phyloP scores from a whole-genome alignment of 805 yeast species.

The Candida koratica region DNA sequence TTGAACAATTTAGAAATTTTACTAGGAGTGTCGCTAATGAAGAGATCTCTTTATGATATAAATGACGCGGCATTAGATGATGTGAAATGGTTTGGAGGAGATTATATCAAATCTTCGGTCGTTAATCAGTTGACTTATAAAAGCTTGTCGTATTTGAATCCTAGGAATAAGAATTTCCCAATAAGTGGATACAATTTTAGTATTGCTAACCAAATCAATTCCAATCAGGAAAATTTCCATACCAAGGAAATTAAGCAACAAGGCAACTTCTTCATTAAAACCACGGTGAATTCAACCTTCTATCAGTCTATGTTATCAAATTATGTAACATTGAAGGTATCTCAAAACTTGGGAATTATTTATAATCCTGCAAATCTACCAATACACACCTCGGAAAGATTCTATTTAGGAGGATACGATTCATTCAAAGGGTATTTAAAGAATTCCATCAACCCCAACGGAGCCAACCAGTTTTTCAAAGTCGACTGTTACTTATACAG shows the following conservation, averaged over 20 bases:
- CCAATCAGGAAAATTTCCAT: conserved; percentile 28
- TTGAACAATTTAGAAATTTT: conserved; percentile 22
- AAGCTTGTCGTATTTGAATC: conserved; percentile 21
- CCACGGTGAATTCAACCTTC: conserved; percentile 25
- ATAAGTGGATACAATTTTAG: conserved; percentile 58
- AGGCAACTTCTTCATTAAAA: conserved; percentile 29
- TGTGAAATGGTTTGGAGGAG: conserved; percentile 30
- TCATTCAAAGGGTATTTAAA: conserved; percentile 67
- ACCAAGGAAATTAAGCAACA: conserved; percentile 12
- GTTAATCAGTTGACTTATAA: conserved; percentile 24
- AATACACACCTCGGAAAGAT: conserved; percentile 71
- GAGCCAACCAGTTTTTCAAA: conserved; percentile 63
- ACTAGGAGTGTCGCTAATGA: conserved; percentile 57
- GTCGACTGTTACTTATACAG: conserved; percentile 57
- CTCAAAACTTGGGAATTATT: conserved; percentile 55
- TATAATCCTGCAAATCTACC: conserved; percentile 26
- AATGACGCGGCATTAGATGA: conserved; percentile 50
- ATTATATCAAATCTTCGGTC: conserved; percentile 33
- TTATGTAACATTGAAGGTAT: conserved; percentile 46
- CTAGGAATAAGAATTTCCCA: conserved; percentile 28
- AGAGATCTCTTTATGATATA: conserved; percentile 52
- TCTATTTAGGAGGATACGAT: conserved; percentile 76
- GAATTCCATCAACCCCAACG: conserved; percentile 68
- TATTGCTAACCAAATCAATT: conserved; percentile 50
- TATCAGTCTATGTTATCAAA: conserved; percentile 44